Conservation (phyloP, 768 basidiomycete genomes). For the Hygrophorus russula region DNA sequence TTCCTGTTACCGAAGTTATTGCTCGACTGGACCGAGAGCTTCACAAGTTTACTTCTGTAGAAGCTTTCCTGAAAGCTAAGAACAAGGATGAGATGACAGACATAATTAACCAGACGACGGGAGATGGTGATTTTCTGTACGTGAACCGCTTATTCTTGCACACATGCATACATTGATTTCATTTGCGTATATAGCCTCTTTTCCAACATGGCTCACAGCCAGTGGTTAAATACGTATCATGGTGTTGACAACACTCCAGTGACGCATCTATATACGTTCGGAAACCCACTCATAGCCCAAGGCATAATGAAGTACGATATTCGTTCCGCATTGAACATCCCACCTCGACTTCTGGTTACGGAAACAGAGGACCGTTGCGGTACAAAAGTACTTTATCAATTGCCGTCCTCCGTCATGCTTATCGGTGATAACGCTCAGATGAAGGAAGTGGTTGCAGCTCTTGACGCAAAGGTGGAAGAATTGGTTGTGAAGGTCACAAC, state of each 20-base stretch:
- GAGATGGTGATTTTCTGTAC: constrained; percentile 33
- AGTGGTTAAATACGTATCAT: constrained; percentile 24
- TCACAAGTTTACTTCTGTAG: constrained; percentile 24
- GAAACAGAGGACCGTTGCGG: constrained; percentile 27
- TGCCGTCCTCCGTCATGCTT: constrained; percentile 34
- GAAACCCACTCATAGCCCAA: constrained; percentile 41
- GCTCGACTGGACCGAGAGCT: constrained; percentile 31
- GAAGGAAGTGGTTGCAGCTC: constrained; percentile 17
- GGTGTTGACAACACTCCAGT: constrained; percentile 16
- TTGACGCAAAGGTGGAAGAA: constrained; percentile 35
- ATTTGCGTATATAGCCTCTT: constrained; percentile 26
- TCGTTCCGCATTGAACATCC: constrained; percentile 29
- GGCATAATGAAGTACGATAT: constrained; percentile 30
- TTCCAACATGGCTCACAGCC: constrained; percentile 22
- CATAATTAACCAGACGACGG: constrained; percentile 18
- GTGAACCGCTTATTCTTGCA: constrained; percentile 7
- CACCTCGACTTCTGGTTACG: constrained; percentile 31
- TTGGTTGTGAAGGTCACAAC: constrained; percentile 17
- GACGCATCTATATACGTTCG: constrained; percentile 32
- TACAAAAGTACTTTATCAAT: constrained; percentile 33
- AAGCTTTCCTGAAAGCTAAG: constrained; percentile 15
- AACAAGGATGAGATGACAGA: constrained; percentile 27
- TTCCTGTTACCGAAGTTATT: constrained; percentile 29
- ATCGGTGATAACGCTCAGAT: constrained; percentile 20
- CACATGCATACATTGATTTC: neutral